Base-by-base conservation (phyloP, 257 asterid species). In the Gentiana straminea region DNA sequence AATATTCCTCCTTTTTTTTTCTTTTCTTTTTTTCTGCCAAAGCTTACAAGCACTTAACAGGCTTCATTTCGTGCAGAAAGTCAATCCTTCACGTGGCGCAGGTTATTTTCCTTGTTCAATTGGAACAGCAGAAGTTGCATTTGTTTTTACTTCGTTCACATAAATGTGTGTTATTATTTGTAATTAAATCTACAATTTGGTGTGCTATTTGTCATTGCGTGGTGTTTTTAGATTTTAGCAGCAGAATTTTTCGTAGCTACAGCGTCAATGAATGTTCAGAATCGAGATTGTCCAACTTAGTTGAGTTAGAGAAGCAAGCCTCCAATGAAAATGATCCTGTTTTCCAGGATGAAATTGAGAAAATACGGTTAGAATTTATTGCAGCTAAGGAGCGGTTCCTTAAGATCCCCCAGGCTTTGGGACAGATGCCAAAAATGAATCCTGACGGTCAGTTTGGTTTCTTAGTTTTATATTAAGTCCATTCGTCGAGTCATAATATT, bases 381-480 rank as follows among this genome's bases (percentile, higher is more conserved):
- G 80, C 75, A 54, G 92, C 93, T 5, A 91, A 81, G 75, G 79
- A 77, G 67, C 77, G 68, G 68, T 91, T 91, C 66, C 81, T 68
- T 49, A 77, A 67, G 67, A 70, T 80, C 57, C 98, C 98, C 4
- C 86, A 83, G 59, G 77, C 83, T 4, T 59, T 91, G 67, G 72
- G 70, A 52, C 82, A 74, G 64, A 91, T 87, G 82, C 90, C 94
- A 32, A 81, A 78, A 77, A 72, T 70, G 82, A 79, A 91, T 75
- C 97, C 98, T 49, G 75, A 81, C 81, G 98, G 98, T 34, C 47
- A 35, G 49, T 33, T 1, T 35, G 24, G 59, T 49, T 35, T 44
- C 12, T 45, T 38, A 45, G 3, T 54, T 37, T 46, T 32, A 46
- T n/a, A 33, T 55, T 58, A 49, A 13, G n/a, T 33, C 13, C 34